Conservation (phyloP, 2,329 filamentous ascomycete genomes). For the Dothideomycetidae sp. region DNA sequence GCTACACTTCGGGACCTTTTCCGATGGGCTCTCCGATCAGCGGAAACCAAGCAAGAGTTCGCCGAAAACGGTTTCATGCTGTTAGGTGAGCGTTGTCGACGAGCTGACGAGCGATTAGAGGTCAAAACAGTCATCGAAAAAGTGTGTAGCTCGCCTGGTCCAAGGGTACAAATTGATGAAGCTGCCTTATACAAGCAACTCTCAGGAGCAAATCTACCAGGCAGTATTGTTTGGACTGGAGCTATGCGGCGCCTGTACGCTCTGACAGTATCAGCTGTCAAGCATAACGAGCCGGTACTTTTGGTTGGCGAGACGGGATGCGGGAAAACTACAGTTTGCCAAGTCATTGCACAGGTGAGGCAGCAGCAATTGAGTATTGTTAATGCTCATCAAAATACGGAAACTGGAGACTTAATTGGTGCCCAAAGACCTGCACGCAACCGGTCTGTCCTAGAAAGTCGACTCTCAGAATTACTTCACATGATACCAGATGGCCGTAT, state of each 20-base stretch:
- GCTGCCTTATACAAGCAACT: constrained; percentile 51
- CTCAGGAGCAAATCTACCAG: constrained; percentile 29
- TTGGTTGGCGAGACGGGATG: constrained; percentile 94
- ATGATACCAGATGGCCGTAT: background rate
- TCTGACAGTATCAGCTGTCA: constrained; percentile 71
- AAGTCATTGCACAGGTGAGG: constrained; percentile 73
- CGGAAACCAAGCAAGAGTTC: constrained; percentile 75
- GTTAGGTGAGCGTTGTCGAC: constrained; percentile 84
- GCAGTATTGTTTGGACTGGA: constrained; percentile 79
- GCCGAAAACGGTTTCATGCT: constrained; percentile 93
- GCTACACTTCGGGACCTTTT: constrained; percentile 93
- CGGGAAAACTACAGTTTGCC: constrained; percentile 93
- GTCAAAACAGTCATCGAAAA: constrained; percentile 82
- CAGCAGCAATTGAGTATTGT: constrained; percentile 68
- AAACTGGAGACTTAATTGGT: constrained; percentile 93
- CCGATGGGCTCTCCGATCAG: constrained; percentile 76
- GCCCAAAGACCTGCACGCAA: constrained; percentile 87
- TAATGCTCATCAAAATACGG: constrained; percentile 96
- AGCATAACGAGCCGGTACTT: constrained; percentile 84
- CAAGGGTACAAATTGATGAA: constrained; percentile 59
- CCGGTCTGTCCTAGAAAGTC: constrained; percentile 54
- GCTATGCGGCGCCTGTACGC: constrained; percentile 88
- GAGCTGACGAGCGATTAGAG: constrained; percentile 67
- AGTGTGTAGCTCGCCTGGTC: constrained; percentile 52
- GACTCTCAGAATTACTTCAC: constrained; percentile 46